Base-by-base conservation (phyloP, 2,329 filamentous ascomycete species). In the Coleophoma eucalyptorum region DNA sequence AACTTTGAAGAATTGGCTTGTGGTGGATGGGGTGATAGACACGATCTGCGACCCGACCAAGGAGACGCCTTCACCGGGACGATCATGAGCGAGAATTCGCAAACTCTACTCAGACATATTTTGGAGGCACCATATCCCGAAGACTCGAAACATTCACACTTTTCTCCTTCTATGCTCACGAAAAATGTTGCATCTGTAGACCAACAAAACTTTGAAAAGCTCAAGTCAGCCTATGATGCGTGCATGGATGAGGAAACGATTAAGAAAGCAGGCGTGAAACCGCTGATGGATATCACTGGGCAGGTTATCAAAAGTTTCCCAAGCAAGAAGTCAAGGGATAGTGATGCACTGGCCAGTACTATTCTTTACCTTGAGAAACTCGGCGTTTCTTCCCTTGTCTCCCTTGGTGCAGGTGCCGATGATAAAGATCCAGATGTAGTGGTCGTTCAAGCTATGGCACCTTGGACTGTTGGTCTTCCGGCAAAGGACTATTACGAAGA, bases 1-100 rank as follows among this genome's bases (percentile, higher is more conserved):
- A 69, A 88, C 60, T 90, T 90, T 53, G 82, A 87, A 53, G 73
- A 83, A 62, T 76, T 83, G 50, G 82, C 83, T 18, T 89, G 86
- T 58, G 84, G 82, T 50, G 85, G 85, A 11, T 89, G 84, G 79
- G 72, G 77, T 48, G 73, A 80, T 19, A 74, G 72, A 10, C 79
- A 88, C 67, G 84, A 87, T 59, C 76, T 89, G 51, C 78, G 84
- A 3, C 70, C 81, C 3, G 86, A 89, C 60, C 79, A 84, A 55
- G 76, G 79, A 33, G 75, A 77, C 57, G 76, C 76, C 33, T 86
- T 83, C 53, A 80, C 83, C 2, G 77, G 77, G 20, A 80, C 76
- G 2, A 73, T 81, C 53, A 83, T 88, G 79, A 69, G 69, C 18
- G 84, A 87, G 62, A 77, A 77, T 52, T 79, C 79, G 5, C 75